A percentile compares a stretch with the other conserved stretches of the same genome.
phyloP scores from a whole-genome alignment of 345 rosid species.

The Ricinus communis region DNA sequence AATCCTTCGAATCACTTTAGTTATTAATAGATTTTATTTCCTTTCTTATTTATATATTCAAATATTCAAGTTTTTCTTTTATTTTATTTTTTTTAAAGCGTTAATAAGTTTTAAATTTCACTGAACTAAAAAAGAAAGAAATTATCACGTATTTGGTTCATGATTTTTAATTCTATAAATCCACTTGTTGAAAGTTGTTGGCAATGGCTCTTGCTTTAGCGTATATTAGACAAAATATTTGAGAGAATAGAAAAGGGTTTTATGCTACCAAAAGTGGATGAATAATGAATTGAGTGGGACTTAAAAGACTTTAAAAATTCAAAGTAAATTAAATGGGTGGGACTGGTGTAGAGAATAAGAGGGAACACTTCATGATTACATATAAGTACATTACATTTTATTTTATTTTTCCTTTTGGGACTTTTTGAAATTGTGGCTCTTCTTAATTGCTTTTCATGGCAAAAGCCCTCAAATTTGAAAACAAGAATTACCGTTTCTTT shows the following conservation, averaged over 20 bases:
- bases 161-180: neutral
- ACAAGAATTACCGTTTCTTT: too few species aligned
- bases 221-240: neutral
- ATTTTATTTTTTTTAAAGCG: too few species aligned
- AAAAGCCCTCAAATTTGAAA: neutral
- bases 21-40: too few species aligned
- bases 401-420: neutral
- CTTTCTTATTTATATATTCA: too few species aligned
- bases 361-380: slow-evolving; percentile 24
- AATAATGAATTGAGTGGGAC: slow-evolving; percentile 20
- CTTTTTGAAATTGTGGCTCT: slow-evolving; percentile 1
- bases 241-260: neutral
- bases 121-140: too few species aligned
- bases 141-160: too few species aligned
- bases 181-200: neutral
- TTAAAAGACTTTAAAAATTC: neutral
- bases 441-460: too few species aligned
- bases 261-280: slow-evolving; percentile 1
- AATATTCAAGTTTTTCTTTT: too few species aligned
- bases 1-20: too few species aligned
- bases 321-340: slow-evolving; percentile 11
- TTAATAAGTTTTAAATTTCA: too few species aligned
- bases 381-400: neutral
- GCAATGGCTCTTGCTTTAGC: slow-evolving; percentile 1
- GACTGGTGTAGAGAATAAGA: neutral